phyloP scores from a whole-genome alignment of 2,329 filamentous ascomycete species.

The Calonectria hongkongensis region DNA sequence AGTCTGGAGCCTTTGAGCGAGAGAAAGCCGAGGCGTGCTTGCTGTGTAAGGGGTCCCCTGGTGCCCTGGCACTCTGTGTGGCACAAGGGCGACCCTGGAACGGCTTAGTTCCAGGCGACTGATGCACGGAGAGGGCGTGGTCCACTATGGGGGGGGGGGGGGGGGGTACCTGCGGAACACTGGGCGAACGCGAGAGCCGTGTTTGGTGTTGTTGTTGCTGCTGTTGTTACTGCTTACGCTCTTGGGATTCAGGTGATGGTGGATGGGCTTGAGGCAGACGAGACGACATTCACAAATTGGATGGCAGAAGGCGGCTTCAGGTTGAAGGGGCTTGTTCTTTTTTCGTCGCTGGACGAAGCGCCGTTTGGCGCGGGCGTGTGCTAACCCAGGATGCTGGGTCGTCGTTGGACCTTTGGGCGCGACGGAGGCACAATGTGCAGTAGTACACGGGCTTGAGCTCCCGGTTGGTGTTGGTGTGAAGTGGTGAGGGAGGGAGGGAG shows the following conservation, averaged over 20 bases:
- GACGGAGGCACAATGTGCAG: conserved; percentile 20
- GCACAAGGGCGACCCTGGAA: conserved; percentile 35
- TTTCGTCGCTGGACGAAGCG: not conserved
- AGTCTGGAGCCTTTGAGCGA: conserved; percentile 30
- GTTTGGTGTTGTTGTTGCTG: conserved; percentile 22
- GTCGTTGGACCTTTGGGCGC: conserved; percentile 13
- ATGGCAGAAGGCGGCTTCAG: not conserved
- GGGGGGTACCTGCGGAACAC: conserved; percentile 40
- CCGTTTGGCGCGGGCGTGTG: conserved; percentile 23
- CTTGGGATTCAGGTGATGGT: conserved; percentile 37
- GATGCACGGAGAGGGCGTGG: conserved; percentile 27
- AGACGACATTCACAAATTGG: not conserved
- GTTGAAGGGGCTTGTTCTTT: not conserved
- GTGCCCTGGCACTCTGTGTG: conserved; percentile 23
- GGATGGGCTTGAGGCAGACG: conserved; percentile 2
- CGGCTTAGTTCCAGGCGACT: conserved; percentile 24
- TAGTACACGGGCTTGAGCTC: conserved; percentile 24
- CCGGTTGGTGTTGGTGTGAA: conserved; percentile 26
- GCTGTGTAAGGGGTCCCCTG: conserved; percentile 20
- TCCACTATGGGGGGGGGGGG: conserved; percentile 27
- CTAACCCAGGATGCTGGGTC: conserved; percentile 32
- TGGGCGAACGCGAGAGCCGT: conserved; percentile 18
- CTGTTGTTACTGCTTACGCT: conserved; percentile 14
- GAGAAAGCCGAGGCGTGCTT: conserved; percentile 25
- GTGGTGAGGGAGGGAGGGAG: not conserved